These are phyloP conservation scores for Endotrypanum monterogeii DNA, from an alignment of 208 protist species.

Conservation along the genomic window DNA sequence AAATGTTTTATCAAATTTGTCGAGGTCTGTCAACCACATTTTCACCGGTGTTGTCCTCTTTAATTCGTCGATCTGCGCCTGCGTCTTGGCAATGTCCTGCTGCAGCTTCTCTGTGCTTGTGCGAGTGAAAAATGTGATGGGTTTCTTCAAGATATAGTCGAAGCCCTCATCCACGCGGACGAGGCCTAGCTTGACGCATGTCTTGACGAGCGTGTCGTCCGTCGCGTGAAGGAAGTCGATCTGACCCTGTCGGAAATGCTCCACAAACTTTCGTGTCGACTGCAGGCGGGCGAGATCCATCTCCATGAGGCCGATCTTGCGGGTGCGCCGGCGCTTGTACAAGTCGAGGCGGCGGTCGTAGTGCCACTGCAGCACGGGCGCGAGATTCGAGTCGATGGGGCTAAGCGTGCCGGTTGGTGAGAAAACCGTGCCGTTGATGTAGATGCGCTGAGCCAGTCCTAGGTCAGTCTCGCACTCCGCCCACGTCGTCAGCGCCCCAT, in stretches of 20 bases:
- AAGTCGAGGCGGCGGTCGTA: constrained; percentile 90
- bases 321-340: constrained; percentile 83
- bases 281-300: constrained; percentile 62
- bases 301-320: constrained; percentile 76
- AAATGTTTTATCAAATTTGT: constrained; percentile 87
- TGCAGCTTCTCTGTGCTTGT: constrained; percentile 84
- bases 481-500: constrained; percentile 56
- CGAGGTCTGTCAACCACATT: constrained; percentile 90
- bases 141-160: constrained; percentile 88
- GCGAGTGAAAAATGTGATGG: constrained; percentile 89
- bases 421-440: constrained; percentile 89
- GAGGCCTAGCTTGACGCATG: constrained; percentile 69
- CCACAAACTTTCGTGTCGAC: constrained; percentile 84
- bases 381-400: constrained; percentile 73
- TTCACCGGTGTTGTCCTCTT: constrained; percentile 81
- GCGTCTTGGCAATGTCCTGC: constrained; percentile 54
- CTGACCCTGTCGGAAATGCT: constrained; percentile 80
- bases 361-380: constrained; percentile 88
- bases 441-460: constrained; percentile 67
- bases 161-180: constrained; percentile 75
- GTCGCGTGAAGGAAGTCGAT: constrained; percentile 87
- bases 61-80: constrained; percentile 72
- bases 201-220: constrained; percentile 71
- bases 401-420: constrained; percentile 79
- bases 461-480: constrained; percentile 82